Conservation (phyloP, 2,329 filamentous ascomycete species). For the Trichoderma koningiopsis region DNA sequence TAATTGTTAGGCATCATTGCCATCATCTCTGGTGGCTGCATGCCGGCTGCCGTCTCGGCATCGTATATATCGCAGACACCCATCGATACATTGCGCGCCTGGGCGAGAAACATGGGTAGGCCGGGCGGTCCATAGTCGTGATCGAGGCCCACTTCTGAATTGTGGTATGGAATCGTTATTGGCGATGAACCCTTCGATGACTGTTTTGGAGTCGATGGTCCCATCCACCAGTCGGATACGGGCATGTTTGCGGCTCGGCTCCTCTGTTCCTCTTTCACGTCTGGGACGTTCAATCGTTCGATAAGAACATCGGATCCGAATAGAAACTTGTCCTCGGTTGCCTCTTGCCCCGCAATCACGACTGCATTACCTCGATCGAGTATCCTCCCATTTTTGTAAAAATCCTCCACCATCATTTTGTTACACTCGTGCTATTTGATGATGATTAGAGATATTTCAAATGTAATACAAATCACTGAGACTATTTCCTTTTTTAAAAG, state of each 20-base stretch:
- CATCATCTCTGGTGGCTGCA: conserved; percentile 29
- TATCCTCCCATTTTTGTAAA: conserved; percentile 37
- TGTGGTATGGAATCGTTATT: conserved; percentile 19
- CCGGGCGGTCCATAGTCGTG: conserved; percentile 33
- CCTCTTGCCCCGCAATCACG: conserved; percentile 23
- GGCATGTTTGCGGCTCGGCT: conserved; percentile 29
- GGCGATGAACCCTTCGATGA: conserved; percentile 12
- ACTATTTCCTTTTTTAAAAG: too few relatives aligned
- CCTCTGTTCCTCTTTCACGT: conserved; percentile 30
- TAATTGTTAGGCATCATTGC: conserved; percentile 29
- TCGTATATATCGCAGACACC: conserved; percentile 31
- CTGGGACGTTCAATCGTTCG: conserved; percentile 15
- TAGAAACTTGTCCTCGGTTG: conserved; percentile 24
- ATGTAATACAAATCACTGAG: not conserved
- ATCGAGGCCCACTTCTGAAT: conserved; percentile 27
- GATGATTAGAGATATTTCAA: not conserved
- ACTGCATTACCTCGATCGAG: conserved; percentile 30
- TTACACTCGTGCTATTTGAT: conserved; percentile 35
- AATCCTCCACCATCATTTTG: conserved; percentile 37
- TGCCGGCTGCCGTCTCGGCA: conserved; percentile 30
- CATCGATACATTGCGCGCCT: conserved; percentile 31
- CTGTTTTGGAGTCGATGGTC: conserved; percentile 16
- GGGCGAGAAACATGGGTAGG: conserved; percentile 35
- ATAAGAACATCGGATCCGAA: conserved; percentile 11
- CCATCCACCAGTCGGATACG: conserved; percentile 30